Evolutionary conservation across 768 basidiomycete genomes (phyloP), one percentile per base, ranked within the genome.

Genomic region (Boletus subparvulus): DNA sequence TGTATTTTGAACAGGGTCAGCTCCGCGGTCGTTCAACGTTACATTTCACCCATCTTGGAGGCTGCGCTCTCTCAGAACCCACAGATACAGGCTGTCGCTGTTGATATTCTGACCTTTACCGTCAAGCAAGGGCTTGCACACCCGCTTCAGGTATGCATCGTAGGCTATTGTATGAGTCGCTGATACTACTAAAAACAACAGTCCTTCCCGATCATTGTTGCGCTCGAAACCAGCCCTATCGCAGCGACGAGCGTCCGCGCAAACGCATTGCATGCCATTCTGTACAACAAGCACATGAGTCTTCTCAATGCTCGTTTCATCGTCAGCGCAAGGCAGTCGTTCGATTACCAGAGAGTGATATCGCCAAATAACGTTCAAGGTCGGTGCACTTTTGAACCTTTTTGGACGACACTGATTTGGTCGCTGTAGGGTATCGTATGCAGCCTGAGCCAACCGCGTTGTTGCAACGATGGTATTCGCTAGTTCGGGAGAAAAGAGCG

Each of bases 41-140:
- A 98, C 65, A 77, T 98, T 41, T 73, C 78, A 13, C 85, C 85
- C 35, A 93, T 99, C 49, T 74, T 98, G 39, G 80, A 87, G 1
- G 90, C 94, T 0, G 90, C 92, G 0, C 70, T 94, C 21, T 90
- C 92, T 2, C 78, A 79, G 51, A 81, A 88, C 61, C 60, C 77
- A 2, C 83, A 83, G 50, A 90, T 90, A 41, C 94, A 96, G 69
- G 80, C 81, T 19, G 80, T 88, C 21, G 96, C 95, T 8, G 82
- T 98, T 50, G 95, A 98, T 60, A 89, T 98, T 43, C 73, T 99
- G 52, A 88, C 83, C 33, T 96, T 97, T 65, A 96, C 94, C 0
- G 86, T 98, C 60, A 93, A 89, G 66, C 96, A 98, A 72, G 97
- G 97, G 3, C 79, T 98, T 50, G 92, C 94, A 6, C 95, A 98